Conservation (phyloP, 208 protist genomes). For the Trypanosoma theileri region DNA sequence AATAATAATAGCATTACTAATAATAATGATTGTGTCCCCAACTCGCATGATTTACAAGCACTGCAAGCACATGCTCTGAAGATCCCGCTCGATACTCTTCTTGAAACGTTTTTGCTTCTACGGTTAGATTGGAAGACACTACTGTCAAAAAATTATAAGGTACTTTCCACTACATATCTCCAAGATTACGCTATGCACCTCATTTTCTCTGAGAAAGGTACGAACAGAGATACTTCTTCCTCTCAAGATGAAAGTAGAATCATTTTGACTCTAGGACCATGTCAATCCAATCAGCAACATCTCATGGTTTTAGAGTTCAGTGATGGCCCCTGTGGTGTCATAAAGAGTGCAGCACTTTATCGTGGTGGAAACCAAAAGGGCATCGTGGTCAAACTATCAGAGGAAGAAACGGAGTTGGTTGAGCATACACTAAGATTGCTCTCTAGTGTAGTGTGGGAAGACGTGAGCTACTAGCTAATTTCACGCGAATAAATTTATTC, state of each 20-base stretch:
- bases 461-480: too few species aligned
- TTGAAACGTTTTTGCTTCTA: conserved; percentile 15
- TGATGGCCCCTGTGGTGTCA: not conserved
- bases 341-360: conserved; percentile 13
- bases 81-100: conserved; percentile 2
- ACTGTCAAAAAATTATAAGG: not conserved
- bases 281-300: not conserved
- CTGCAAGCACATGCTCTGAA: conserved; percentile 12
- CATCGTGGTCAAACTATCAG: not conserved
- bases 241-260: not conserved
- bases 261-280: conserved; percentile 1
- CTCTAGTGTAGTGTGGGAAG: conserved; percentile 5
- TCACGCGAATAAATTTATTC: too few species aligned
- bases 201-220: not conserved
- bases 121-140: conserved; percentile 14
- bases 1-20: not conserved
- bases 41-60: conserved; percentile 11
- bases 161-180: not conserved
- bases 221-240: not conserved
- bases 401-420: conserved; percentile 1
- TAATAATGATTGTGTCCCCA: not conserved
- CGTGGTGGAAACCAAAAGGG: not conserved
- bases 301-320: conserved; percentile 16
- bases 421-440: conserved; percentile 9
- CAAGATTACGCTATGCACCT: conserved; percentile 26